A percentile compares a stretch with the other conserved stretches of the same genome.
These are phyloP conservation scores for Blastocystis sp. DNA, from an alignment of 352 stramenopile species.

Conservation along the genomic window DNA sequence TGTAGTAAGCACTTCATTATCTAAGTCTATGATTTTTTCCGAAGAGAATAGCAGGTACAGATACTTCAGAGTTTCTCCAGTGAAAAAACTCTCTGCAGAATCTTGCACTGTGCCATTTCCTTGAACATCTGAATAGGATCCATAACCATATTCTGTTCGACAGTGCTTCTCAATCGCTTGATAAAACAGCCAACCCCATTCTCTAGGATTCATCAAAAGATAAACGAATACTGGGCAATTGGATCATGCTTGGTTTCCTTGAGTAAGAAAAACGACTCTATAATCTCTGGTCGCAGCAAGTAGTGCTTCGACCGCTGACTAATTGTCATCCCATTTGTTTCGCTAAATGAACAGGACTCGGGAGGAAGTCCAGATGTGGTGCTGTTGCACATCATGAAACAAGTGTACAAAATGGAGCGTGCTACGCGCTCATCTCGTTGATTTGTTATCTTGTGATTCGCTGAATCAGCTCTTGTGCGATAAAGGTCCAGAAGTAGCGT, in stretches of 20 bases:
- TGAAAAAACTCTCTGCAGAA: conserved; percentile 10
- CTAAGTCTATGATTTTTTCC: conserved; percentile 28
- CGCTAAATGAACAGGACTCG: conserved; percentile 51
- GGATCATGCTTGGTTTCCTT: conserved; percentile 55
- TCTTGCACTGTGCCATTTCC: conserved; percentile 1
- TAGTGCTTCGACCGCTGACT: conserved; percentile 66
- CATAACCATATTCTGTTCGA: conserved; percentile 72
- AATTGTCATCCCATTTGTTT: conserved; percentile 66
- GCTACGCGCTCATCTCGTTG: conserved; percentile 64
- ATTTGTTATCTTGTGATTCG: conserved; percentile 67
- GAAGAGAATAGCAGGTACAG: conserved; percentile 42
- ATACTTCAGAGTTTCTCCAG: conserved; percentile 51
- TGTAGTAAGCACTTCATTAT: conserved; percentile 51
- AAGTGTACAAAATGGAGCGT: conserved; percentile 66
- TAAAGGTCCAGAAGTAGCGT: conserved; percentile 68
- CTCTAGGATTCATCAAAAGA: conserved; percentile 72
- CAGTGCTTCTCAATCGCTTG: conserved; percentile 72
- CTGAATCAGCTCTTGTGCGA: neutral
- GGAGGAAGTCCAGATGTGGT: conserved; percentile 64
- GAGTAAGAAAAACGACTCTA: conserved; percentile 79
- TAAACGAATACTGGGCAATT: conserved; percentile 69
- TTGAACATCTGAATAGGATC: conserved; percentile 54
- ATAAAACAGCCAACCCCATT: conserved; percentile 77
- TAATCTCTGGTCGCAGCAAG: conserved; percentile 73
- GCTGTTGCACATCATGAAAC: conserved; percentile 7